These are phyloP conservation scores for Pseudopyrenochaeta lycopersici DNA, from an alignment of 2,329 filamentous ascomycete species.

Conservation along the genomic window DNA sequence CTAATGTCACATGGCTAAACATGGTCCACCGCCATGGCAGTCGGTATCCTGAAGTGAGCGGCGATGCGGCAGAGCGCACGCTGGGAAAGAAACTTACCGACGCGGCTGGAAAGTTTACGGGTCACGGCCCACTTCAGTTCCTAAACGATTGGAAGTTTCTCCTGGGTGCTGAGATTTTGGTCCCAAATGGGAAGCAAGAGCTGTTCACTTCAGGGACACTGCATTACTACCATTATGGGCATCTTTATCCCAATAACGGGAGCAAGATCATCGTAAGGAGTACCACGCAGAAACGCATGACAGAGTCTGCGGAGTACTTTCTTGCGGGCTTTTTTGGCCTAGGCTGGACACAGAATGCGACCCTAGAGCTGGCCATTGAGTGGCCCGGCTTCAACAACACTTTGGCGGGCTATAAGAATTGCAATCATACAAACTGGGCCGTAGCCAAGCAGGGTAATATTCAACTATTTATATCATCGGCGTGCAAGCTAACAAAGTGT, in stretches of 20 bases:
- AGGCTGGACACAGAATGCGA: constrained; percentile 75
- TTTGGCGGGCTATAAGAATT: constrained; percentile 72
- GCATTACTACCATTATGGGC: constrained; percentile 77
- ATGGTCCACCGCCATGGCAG: constrained; percentile 79
- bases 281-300: constrained; percentile 80
- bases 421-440: constrained; percentile 65
- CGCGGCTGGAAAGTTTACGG: constrained; percentile 62
- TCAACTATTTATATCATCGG: not conserved
- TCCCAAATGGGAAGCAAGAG: constrained; percentile 76
- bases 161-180: constrained; percentile 75
- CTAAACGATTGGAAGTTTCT: constrained; percentile 74
- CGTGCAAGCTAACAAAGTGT: constrained; percentile 37
- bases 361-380: constrained; percentile 77
- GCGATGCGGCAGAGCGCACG: constrained; percentile 64
- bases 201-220: constrained; percentile 74
- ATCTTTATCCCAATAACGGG: constrained; percentile 72
- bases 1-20: constrained; percentile 74
- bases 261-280: constrained; percentile 78
- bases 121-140: constrained; percentile 69
- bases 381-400: constrained; percentile 72
- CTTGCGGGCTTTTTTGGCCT: constrained; percentile 81
- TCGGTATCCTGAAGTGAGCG: constrained; percentile 72
- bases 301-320: constrained; percentile 80
- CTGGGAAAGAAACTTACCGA: constrained; percentile 66
- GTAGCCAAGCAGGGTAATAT: constrained; percentile 59